phyloP scores from a whole-genome alignment of 1,284 basidiomycete genomes.

The Tylopilus sp. region DNA sequence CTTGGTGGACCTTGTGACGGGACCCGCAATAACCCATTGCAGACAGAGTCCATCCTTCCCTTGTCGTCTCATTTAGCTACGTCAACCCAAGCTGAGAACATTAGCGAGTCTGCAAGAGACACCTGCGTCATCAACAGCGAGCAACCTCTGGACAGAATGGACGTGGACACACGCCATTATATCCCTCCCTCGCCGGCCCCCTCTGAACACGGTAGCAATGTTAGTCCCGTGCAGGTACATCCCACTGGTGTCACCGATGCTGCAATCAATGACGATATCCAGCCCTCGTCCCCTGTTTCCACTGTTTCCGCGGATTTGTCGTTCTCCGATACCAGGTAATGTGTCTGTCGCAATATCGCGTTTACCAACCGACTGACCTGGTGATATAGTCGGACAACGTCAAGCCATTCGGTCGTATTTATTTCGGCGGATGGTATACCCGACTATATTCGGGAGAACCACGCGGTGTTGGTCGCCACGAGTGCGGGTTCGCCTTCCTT shows the following conservation, averaged over 20 bases:
- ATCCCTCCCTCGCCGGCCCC: slow-evolving; percentile 39
- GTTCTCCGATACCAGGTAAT: slow-evolving; percentile 32
- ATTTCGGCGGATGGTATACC: slow-evolving; percentile 44
- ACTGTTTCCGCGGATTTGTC: slow-evolving; percentile 19
- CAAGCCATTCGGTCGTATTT: slow-evolving; percentile 40
- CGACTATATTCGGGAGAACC: slow-evolving; percentile 44
- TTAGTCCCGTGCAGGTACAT: slow-evolving; percentile 8
- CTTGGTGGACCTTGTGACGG: background rate
- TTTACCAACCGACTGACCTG: background rate
- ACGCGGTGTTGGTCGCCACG: slow-evolving; percentile 44
- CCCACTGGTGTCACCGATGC: slow-evolving; percentile 8
- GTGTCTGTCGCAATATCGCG: background rate
- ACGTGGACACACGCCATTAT: slow-evolving; percentile 1
- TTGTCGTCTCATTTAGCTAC: slow-evolving; percentile 8
- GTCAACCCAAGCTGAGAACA: background rate
- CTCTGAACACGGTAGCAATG: slow-evolving; percentile 41
- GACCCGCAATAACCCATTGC: slow-evolving; percentile 3
- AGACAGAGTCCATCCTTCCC: slow-evolving; percentile 6
- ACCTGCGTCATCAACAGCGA: background rate
- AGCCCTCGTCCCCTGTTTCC: slow-evolving; percentile 20
- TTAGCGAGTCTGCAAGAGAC: background rate
- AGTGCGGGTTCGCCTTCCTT: slow-evolving; percentile 40
- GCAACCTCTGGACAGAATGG: background rate
- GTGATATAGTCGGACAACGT: slow-evolving; percentile 19
- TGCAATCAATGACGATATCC: slow-evolving; percentile 11